Evolutionary conservation across 1,139 yeast genomes (phyloP).

Genomic region (Torulaspora globosa): DNA sequence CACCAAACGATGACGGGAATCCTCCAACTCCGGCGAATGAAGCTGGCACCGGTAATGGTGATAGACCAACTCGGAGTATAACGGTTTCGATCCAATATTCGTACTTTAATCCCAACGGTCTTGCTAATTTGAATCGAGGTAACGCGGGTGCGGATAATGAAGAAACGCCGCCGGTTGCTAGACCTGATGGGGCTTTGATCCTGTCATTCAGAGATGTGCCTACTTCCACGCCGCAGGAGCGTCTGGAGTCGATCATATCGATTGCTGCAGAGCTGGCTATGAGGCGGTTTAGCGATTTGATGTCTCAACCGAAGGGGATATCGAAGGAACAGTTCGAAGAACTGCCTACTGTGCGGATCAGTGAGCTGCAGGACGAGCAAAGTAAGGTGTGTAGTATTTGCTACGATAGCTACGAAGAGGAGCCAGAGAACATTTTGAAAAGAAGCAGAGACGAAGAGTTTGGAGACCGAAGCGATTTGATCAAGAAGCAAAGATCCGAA

Average conservation of each 20-base stretch:
- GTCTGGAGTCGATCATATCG: constrained; percentile 50
- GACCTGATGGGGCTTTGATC: constrained; percentile 38
- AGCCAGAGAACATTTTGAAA: constrained; percentile 15
- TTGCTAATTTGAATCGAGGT: constrained; percentile 11
- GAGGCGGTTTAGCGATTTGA: constrained; percentile 50
- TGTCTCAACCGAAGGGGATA: constrained; percentile 46
- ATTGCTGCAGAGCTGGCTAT: constrained; percentile 69
- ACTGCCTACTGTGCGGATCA: constrained; percentile 40
- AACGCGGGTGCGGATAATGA: constrained; percentile 9
- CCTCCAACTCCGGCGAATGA: constrained; percentile 9
- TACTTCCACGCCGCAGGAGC: constrained; percentile 31
- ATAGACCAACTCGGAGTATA: constrained; percentile 26
- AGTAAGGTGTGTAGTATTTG: constrained; percentile 60
- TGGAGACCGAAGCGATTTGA: constrained; percentile 24
- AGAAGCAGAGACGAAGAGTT: constrained; percentile 25
- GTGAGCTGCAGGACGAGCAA: constrained; percentile 36
- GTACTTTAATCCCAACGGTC: constrained; percentile 19
- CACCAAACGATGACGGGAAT: constrained; percentile 9
- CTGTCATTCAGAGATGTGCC: constrained; percentile 64
- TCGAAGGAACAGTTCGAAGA: constrained; percentile 50
- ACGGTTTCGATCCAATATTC: constrained; percentile 36
- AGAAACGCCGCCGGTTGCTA: constrained; percentile 7
- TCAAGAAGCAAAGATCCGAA: constrained; percentile 23
- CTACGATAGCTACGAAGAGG: constrained; percentile 51
- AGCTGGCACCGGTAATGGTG: constrained; percentile 1